phyloP scores from a whole-genome alignment of 2,329 filamentous ascomycete genomes.

The Byssothecium circinans region DNA sequence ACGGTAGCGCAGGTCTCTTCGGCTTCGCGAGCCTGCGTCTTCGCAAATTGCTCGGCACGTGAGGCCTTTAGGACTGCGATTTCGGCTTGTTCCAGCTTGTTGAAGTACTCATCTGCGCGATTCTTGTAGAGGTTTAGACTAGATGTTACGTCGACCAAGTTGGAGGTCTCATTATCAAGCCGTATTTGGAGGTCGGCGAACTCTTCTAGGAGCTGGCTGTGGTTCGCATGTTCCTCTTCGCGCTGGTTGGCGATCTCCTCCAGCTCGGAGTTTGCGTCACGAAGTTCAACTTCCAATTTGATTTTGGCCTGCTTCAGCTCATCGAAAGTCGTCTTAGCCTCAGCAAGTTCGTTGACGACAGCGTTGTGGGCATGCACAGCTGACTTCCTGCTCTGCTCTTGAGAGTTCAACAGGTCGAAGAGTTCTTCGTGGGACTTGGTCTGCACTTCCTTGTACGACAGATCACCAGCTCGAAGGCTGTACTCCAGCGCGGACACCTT shows the following conservation, averaged over 20 bases:
- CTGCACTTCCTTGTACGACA: constrained; percentile 88
- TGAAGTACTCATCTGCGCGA: constrained; percentile 93
- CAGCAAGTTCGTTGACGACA: constrained; percentile 79
- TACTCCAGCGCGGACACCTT: constrained; percentile 90
- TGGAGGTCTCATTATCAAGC: constrained; percentile 84
- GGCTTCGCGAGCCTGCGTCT: constrained; percentile 82
- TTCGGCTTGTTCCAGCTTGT: constrained; percentile 94
- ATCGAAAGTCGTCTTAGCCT: constrained; percentile 85
- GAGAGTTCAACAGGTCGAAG: constrained; percentile 86
- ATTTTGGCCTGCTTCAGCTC: constrained; percentile 80
- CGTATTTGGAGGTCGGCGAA: constrained; percentile 93
- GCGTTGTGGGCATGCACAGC: constrained; percentile 84
- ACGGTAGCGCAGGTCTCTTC: constrained; percentile 89
- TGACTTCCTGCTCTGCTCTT: constrained; percentile 83
- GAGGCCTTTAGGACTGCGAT: constrained; percentile 91
- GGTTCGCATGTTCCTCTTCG: constrained; percentile 85
- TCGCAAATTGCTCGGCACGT: constrained; percentile 91
- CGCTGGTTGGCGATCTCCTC: constrained; percentile 75
- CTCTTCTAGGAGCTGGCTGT: constrained; percentile 85
- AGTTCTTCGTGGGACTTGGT: constrained; percentile 93
- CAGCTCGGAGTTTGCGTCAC: constrained; percentile 80
- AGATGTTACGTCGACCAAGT: constrained; percentile 78
- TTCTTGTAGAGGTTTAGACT: constrained; percentile 88
- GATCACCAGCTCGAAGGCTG: constrained; percentile 80
- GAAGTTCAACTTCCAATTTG: constrained; percentile 79